These are phyloP conservation scores for Opeltia flavorubescens DNA, from an alignment of 495 filamentous ascomycete genomes.

Conservation along the genomic window DNA sequence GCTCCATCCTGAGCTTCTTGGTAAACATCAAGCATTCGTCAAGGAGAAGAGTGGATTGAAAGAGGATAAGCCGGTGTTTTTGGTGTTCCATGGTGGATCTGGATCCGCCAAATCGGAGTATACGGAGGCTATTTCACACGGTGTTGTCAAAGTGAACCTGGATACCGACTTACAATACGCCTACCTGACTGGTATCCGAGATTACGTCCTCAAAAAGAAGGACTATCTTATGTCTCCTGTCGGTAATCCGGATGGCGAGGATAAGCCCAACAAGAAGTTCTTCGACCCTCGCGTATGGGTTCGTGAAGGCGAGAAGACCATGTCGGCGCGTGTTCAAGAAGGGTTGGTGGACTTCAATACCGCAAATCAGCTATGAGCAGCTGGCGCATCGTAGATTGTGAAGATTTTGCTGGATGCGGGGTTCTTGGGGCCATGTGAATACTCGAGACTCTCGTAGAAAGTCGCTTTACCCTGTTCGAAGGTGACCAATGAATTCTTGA, in stretches of 20 bases:
- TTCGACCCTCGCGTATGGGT: conserved; percentile 59
- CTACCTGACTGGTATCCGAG: conserved; percentile 80
- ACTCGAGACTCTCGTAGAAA: no score
- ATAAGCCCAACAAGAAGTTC: conserved; percentile 99
- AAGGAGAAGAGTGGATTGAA: conserved; percentile 51
- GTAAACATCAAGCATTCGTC: conserved; percentile 87
- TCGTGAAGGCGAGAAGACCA: conserved; percentile 12
- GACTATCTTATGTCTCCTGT: conserved; percentile 76
- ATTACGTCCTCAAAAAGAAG: conserved; percentile 88
- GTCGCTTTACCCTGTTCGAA: no score
- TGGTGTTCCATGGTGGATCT: conserved; percentile 98
- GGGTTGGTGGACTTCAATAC: conserved; percentile 88
- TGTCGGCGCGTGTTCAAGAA: conserved; percentile 54
- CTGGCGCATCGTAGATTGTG: neutral
- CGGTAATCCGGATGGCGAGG: conserved; percentile 86
- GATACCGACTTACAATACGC: conserved; percentile 77
- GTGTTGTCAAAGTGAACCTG: conserved; percentile 92
- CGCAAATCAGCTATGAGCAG: conserved; percentile 62
- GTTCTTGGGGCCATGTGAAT: neutral
- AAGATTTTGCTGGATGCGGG: neutral
- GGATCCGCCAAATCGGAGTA: conserved; percentile 83
- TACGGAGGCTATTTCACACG: conserved; percentile 70
- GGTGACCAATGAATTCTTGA: no score
- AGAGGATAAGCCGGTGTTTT: conserved; percentile 86
- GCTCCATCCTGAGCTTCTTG: conserved; percentile 84